Conservation (phyloP, 1,284 basidiomycete genomes). For the Irpex rosettiformis region DNA sequence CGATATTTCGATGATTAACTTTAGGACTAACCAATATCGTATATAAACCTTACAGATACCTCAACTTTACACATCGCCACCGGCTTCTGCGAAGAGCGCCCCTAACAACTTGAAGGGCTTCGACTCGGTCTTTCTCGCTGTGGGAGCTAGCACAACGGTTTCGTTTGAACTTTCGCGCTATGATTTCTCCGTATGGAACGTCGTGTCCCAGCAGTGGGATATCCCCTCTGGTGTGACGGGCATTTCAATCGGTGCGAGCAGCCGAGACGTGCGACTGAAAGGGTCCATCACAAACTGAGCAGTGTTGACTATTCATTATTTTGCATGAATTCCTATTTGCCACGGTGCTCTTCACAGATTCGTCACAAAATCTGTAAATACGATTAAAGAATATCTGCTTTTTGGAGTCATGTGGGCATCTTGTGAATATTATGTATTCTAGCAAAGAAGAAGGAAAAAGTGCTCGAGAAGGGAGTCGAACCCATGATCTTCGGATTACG, state of each 20-base stretch:
- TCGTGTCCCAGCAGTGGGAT: constrained; percentile 26
- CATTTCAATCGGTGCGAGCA: constrained; percentile 29
- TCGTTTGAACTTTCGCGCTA: constrained; percentile 61
- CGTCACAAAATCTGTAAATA: too few species aligned
- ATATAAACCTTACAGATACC: constrained; percentile 44
- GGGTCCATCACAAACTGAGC: constrained; percentile 31
- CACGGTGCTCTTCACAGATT: too few species aligned
- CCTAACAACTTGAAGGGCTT: constrained; percentile 66
- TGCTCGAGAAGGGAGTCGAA: too few species aligned
- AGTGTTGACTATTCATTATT: too few species aligned
- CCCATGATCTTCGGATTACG: too few species aligned
- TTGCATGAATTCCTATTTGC: too few species aligned
- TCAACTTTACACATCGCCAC: constrained; percentile 47
- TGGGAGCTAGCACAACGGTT: constrained; percentile 44
- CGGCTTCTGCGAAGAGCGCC: constrained; percentile 48
- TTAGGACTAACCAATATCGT: constrained; percentile 7
- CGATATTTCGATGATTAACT: background rate
- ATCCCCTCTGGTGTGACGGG: constrained; percentile 22
- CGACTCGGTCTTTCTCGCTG: constrained; percentile 47
- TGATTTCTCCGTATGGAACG: constrained; percentile 40
- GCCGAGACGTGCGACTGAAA: constrained; percentile 25
- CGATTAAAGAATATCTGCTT: too few species aligned
- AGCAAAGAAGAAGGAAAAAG: too few species aligned
- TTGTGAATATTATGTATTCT: too few species aligned
- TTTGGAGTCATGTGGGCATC: too few species aligned